Conservation (phyloP, 805 yeast genomes). For the Tetrapisispora pingtungensis region DNA sequence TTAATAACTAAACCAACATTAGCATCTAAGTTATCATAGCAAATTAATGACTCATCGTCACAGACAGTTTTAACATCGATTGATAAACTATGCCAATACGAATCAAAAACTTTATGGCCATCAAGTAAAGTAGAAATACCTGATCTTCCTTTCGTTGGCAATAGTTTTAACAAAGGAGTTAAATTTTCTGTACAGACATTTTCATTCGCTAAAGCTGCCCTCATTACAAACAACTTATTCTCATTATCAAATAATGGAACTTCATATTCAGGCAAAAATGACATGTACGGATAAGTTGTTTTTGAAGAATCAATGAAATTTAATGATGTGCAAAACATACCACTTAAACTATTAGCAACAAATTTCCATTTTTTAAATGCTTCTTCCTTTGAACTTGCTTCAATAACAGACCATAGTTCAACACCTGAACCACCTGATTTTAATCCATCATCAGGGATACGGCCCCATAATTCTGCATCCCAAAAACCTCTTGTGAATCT, state of each 20-base stretch:
- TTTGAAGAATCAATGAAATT: conserved; percentile 74
- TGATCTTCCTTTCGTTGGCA: conserved; percentile 86
- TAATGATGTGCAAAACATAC: conserved; percentile 89
- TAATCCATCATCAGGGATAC: conserved; percentile 60
- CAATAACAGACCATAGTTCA: conserved; percentile 81
- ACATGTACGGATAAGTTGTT: conserved; percentile 56
- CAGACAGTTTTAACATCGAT: conserved; percentile 64
- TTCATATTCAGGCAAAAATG: conserved; percentile 22
- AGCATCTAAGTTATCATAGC: conserved; percentile 50
- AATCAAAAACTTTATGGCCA: conserved; percentile 84
- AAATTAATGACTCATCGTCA: conserved; percentile 25
- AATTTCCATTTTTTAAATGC: conserved; percentile 62
- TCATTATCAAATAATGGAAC: conserved; percentile 22
- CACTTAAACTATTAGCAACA: conserved; percentile 69
- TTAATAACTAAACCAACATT: conserved; percentile 64
- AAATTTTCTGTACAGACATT: conserved; percentile 95
- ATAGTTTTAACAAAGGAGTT: conserved; percentile 81
- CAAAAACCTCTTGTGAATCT: conserved; percentile 93
- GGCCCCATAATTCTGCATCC: conserved; percentile 85
- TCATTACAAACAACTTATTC: conserved; percentile 44
- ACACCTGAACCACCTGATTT: conserved; percentile 90
- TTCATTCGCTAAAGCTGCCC: conserved; percentile 89
- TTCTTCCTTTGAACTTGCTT: conserved; percentile 42
- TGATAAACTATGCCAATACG: conserved; percentile 91
- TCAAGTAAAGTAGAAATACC: conserved; percentile 79